Conservation (phyloP, 148 eudicot genomes). For the Vaccinium corymbosum region DNA sequence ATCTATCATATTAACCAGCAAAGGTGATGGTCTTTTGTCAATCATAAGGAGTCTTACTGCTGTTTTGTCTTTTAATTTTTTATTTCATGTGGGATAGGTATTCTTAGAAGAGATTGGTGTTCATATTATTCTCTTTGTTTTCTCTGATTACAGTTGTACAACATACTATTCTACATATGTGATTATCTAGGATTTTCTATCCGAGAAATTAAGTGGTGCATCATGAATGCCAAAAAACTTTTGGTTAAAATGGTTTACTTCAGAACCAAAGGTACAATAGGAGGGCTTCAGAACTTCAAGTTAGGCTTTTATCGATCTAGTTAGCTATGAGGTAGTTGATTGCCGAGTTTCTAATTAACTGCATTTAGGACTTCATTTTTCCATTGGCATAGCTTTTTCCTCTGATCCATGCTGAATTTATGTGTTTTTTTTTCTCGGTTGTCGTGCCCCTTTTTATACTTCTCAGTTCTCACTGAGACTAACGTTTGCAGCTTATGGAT, state of each 20-base stretch:
- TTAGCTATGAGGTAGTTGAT: neutral
- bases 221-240: neutral
- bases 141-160: neutral
- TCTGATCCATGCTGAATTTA: neutral
- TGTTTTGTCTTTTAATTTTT: neutral
- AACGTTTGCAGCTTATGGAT: slow-evolving; percentile 76
- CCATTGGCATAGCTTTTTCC: neutral
- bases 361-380: neutral
- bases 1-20: neutral
- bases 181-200: neutral
- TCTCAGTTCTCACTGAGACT: slow-evolving; percentile 14
- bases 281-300: neutral
- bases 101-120: neutral
- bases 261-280: neutral
- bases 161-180: neutral
- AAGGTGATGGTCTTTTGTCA: neutral
- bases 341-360: neutral
- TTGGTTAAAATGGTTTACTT: neutral
- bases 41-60: neutral
- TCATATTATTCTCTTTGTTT: neutral
- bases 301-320: neutral
- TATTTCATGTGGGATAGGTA: neutral
- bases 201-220: neutral
- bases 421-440: neutral
- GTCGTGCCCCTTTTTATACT: neutral